A percentile compares a stretch with the other conserved stretches of the same genome.
Conservation (phyloP, 352 stramenopile genomes). For the Lagenidium sp. region DNA sequence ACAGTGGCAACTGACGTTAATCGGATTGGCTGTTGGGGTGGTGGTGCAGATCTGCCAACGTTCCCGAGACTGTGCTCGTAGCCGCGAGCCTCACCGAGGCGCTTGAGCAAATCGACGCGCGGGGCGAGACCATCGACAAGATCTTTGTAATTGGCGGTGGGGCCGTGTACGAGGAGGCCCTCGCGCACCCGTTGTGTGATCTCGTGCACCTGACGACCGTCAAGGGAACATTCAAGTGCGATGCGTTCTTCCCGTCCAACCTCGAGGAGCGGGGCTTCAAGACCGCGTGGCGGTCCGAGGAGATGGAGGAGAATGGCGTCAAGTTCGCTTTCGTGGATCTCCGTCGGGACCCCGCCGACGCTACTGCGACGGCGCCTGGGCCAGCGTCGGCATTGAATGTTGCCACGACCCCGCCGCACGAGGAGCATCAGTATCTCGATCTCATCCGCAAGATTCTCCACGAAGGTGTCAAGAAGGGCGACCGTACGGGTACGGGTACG, state of each 20-base stretch:
- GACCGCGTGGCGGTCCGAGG: slow-evolving; percentile 28
- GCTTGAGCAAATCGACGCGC: slow-evolving; percentile 67
- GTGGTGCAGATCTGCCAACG: slow-evolving; percentile 2
- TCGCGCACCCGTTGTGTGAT: slow-evolving; percentile 76
- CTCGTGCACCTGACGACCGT: slow-evolving; percentile 90
- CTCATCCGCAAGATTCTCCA: slow-evolving; percentile 95
- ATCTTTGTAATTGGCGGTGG: slow-evolving; percentile 97
- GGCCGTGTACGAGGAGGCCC: slow-evolving; percentile 91
- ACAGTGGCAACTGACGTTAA: too few species aligned
- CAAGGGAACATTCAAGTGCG: slow-evolving; percentile 83
- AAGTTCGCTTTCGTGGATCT: slow-evolving; percentile 75
- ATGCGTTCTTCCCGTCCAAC: slow-evolving; percentile 89
- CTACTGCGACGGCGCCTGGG: neutral
- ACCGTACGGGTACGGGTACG: slow-evolving; percentile 98
- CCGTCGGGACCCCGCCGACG: slow-evolving; percentile 15
- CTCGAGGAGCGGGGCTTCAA: slow-evolving; percentile 45
- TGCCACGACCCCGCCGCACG: slow-evolving; percentile 12
- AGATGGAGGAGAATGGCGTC: slow-evolving; percentile 71
- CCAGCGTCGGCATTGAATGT: slow-evolving; percentile 13
- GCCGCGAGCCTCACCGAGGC: slow-evolving; percentile 88
- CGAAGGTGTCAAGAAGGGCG: slow-evolving; percentile 88
- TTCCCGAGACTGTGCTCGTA: slow-evolving; percentile 80
- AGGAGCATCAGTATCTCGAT: slow-evolving; percentile 66
- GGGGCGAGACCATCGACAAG: slow-evolving; percentile 73
- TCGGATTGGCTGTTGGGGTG: too few species aligned